Percentiles rank a stretch among this genome's conserved stretches.
Evolutionary conservation across 176 grass and related monocot genomes (phyloP).

Genomic region (Aegilops bicornis): DNA sequence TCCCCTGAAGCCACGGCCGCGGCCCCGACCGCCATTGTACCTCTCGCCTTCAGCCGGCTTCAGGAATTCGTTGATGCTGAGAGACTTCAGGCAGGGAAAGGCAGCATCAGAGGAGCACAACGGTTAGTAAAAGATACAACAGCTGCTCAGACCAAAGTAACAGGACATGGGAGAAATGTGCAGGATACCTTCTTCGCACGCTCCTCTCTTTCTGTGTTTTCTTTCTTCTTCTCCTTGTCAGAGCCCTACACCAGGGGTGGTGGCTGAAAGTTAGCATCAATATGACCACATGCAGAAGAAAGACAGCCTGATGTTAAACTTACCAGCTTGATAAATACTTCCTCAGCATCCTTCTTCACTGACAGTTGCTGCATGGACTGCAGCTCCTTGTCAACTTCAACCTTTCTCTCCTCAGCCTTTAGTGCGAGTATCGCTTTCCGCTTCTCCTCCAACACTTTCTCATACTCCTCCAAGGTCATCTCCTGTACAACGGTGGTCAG

Average conservation of each 20-base stretch:
- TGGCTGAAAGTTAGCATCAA: background rate
- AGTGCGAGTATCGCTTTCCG: conserved; percentile 55
- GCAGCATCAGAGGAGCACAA: background rate
- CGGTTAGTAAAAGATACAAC: background rate
- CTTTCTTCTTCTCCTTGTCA: conserved; percentile 80
- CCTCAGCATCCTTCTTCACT: conserved; percentile 50
- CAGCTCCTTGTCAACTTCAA: conserved; percentile 79
- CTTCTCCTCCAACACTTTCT: conserved; percentile 75
- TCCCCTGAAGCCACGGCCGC: conserved; percentile 38
- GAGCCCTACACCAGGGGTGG: conserved; percentile 30
- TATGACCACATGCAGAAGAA: background rate
- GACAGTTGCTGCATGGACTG: conserved; percentile 69
- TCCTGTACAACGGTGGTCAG: conserved; percentile 36
- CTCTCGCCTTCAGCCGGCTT: conserved; percentile 75
- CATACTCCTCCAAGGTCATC: conserved; percentile 92
- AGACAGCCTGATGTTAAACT: background rate
- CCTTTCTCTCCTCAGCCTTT: conserved; percentile 73
- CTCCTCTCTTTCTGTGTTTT: conserved; percentile 68
- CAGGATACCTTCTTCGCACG: conserved; percentile 53
- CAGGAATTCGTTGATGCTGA: conserved; percentile 85
- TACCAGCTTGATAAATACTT: conserved; percentile 83
- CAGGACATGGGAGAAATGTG: background rate
- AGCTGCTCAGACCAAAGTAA: background rate
- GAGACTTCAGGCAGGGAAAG: conserved; percentile 29
- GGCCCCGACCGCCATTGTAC: conserved; percentile 34